These are phyloP conservation scores for Trypanosoma cruzi DNA, from an alignment of 208 protist species.

Conservation along the genomic window DNA sequence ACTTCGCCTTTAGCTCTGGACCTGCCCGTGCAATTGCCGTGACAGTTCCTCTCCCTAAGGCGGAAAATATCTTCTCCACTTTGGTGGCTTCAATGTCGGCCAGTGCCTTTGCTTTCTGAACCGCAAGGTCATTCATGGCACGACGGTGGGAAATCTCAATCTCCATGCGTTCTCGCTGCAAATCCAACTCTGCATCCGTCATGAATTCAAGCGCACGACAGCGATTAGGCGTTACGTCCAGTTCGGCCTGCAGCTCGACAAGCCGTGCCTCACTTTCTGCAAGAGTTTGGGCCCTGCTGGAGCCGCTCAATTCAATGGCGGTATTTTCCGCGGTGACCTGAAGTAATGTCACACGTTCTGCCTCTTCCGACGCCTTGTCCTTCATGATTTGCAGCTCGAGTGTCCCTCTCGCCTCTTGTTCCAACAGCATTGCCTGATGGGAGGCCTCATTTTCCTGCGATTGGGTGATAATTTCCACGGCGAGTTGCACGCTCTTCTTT, in stretches of 20 bases:
- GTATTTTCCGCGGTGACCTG: constrained; percentile 66
- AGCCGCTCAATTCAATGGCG: constrained; percentile 70
- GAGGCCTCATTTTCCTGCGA: constrained; percentile 87
- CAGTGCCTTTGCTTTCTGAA: constrained; percentile 59
- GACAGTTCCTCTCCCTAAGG: constrained; percentile 90
- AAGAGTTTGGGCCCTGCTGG: constrained; percentile 69
- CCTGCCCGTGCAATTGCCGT: constrained; percentile 86
- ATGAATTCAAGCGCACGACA: constrained; percentile 46
- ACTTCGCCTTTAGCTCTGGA: constrained; percentile 80
- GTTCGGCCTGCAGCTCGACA: constrained; percentile 55
- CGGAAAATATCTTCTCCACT: constrained; percentile 74
- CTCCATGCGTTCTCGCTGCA: constrained; percentile 56
- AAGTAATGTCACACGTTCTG: constrained; percentile 60
- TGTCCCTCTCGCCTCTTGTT: constrained; percentile 73
- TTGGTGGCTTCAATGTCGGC: constrained; percentile 69
- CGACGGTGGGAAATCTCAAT: constrained; percentile 71
- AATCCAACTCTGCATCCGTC: constrained; percentile 58
- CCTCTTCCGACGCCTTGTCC: constrained; percentile 64
- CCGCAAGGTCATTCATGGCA: constrained; percentile 73
- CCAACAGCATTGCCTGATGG: constrained; percentile 73
- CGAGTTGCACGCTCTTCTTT: constrained; percentile 90
- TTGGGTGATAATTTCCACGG: constrained; percentile 93
- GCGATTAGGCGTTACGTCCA: constrained; percentile 50
- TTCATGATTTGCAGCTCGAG: constrained; percentile 79
- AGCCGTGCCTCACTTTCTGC: constrained; percentile 73